Evolutionary conservation across 2,329 filamentous ascomycete genomes (phyloP).

Genomic region (Cryphonectria parasitica): DNA sequence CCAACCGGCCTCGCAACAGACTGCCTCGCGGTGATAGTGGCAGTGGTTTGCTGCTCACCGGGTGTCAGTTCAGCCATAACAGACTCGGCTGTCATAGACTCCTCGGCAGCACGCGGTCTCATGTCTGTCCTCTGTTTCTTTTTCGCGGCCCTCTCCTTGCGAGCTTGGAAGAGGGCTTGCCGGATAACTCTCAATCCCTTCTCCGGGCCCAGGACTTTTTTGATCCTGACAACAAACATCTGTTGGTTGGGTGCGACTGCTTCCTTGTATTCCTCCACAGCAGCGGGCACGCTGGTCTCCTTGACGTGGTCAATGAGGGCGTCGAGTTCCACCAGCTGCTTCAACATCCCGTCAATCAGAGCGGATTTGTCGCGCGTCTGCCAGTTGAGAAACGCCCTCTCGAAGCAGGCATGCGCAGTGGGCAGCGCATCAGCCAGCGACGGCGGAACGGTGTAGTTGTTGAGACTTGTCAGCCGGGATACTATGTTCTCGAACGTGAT

Average conservation of each 20-base stretch:
- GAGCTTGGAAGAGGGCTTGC: slow-evolving; percentile 65
- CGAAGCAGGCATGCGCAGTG: slow-evolving; percentile 73
- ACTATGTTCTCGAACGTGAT: slow-evolving; percentile 78
- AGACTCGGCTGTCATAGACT: slow-evolving; percentile 41
- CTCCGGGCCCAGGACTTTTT: slow-evolving; percentile 73
- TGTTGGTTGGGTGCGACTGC: slow-evolving; percentile 83
- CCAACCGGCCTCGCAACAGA: slow-evolving; percentile 31
- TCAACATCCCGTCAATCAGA: slow-evolving; percentile 81
- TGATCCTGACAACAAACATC: slow-evolving; percentile 78
- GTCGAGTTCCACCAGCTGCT: slow-evolving; percentile 83
- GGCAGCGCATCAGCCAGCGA: slow-evolving; percentile 65
- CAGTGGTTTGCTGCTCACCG: slow-evolving; percentile 30
- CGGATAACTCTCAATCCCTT: slow-evolving; percentile 74
- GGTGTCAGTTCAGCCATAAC: slow-evolving; percentile 46
- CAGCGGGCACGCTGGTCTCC: slow-evolving; percentile 72
- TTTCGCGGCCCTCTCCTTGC: slow-evolving; percentile 59
- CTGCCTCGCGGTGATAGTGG: not conserved
- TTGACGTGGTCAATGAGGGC: slow-evolving; percentile 84
- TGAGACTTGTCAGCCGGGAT: slow-evolving; percentile 65
- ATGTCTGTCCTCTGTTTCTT: slow-evolving; percentile 72
- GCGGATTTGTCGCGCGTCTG: slow-evolving; percentile 79
- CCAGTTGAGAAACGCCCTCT: slow-evolving; percentile 82
- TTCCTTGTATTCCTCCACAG: slow-evolving; percentile 75
- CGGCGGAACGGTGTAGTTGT: slow-evolving; percentile 68
- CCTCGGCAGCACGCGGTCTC: slow-evolving; percentile 67